These are phyloP conservation scores for Spiraea crenata DNA, from an alignment of 331 rosid species.

Conservation along the genomic window DNA sequence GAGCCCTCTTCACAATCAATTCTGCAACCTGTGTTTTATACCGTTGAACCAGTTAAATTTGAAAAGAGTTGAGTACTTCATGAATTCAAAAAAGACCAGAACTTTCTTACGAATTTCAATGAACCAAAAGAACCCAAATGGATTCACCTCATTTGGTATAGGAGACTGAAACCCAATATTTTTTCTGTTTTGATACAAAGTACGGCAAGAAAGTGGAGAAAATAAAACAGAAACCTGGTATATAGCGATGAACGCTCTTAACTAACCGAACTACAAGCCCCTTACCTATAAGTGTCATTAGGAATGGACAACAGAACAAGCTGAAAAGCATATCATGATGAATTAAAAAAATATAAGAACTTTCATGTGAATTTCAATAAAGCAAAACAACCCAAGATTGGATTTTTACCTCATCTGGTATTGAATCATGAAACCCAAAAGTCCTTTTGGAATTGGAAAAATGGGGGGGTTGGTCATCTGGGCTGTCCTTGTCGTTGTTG, in stretches of 20 bases:
- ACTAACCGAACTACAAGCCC: too few species aligned
- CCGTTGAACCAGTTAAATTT: neutral
- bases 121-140: neutral
- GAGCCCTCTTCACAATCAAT: conserved; percentile 40
- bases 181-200: conserved; percentile 13
- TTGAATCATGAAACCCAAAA: conserved; percentile 59
- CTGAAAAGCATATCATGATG: too few species aligned
- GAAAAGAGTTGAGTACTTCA: neutral
- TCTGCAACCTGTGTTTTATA: conserved; percentile 62
- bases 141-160: conserved; percentile 66
- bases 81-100: neutral
- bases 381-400: neutral
- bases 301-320: too few species aligned
- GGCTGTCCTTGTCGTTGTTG: conserved; percentile 16
- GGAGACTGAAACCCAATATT: conserved; percentile 57
- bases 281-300: too few species aligned
- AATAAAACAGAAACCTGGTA: too few species aligned
- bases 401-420: conserved; percentile 66
- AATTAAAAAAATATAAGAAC: too few species aligned
- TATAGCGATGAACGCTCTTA: too few species aligned
- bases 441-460: conserved; percentile 34
- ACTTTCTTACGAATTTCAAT: neutral
- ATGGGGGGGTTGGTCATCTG: conserved; percentile 28
- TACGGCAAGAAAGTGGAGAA: too few species aligned
- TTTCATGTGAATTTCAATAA: neutral